Evolutionary conservation across 495 filamentous ascomycete species (phyloP).

Genomic region (Delitschia confertaspora): DNA sequence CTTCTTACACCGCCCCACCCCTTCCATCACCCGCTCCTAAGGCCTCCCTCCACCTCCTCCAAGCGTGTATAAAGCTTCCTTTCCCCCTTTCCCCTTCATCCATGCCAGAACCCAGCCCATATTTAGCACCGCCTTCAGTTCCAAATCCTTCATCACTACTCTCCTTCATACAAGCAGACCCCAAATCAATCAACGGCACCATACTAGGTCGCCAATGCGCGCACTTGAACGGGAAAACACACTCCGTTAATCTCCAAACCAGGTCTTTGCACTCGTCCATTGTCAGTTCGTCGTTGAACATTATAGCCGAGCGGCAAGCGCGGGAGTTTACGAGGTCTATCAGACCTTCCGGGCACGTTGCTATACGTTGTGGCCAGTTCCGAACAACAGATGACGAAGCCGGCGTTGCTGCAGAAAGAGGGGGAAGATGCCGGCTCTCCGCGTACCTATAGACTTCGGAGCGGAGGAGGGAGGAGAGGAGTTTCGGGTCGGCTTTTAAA

Average conservation of each 20-base stretch:
- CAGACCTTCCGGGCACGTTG: constrained; percentile 66
- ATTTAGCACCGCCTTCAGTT: neutral
- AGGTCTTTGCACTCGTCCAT: constrained; percentile 57
- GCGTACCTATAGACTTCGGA: constrained; percentile 54
- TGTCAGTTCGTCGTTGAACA: constrained; percentile 83
- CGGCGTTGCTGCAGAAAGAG: neutral
- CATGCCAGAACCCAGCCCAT: neutral
- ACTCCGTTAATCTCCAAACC: constrained; percentile 52
- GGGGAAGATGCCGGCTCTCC: constrained; percentile 6
- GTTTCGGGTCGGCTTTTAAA: constrained; percentile 58
- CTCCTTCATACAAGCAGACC: neutral
- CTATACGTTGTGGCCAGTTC: constrained; percentile 51
- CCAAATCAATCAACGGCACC: constrained; percentile 33
- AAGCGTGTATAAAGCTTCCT: constrained; percentile 7
- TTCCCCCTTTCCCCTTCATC: neutral
- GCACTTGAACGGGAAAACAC: constrained; percentile 86
- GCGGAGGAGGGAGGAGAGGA: constrained; percentile 63
- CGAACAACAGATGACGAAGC: constrained; percentile 4
- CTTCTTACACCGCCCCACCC: too few species aligned
- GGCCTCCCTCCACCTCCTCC: constrained; percentile 11
- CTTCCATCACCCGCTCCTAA: too few species aligned
- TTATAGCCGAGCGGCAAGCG: constrained; percentile 84
- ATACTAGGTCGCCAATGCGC: constrained; percentile 42
- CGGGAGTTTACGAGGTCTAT: constrained; percentile 82
- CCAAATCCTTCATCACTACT: neutral